phyloP scores from a whole-genome alignment of 352 stramenopile species.

The Phytophthora tubulina region DNA sequence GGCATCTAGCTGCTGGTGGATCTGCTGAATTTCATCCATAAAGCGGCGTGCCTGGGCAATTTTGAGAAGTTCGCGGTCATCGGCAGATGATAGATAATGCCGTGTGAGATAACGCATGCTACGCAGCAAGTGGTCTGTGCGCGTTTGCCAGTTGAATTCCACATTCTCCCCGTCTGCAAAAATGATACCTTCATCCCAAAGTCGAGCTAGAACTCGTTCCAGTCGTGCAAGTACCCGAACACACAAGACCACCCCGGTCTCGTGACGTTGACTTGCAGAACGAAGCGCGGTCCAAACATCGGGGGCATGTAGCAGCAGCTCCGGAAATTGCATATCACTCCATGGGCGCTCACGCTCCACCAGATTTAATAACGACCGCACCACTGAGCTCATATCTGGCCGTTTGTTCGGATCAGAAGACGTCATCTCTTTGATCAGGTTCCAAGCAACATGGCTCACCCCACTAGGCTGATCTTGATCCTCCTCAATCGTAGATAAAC shows the following conservation, averaged over 20 bases:
- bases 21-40: constrained; percentile 39
- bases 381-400: constrained; percentile 32
- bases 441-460: constrained; percentile 1
- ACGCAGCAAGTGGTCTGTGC: constrained; percentile 43
- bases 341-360: constrained; percentile 33
- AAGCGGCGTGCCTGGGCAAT: constrained; percentile 40
- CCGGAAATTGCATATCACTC: constrained; percentile 44
- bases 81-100: constrained; percentile 27
- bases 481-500: constrained; percentile 16
- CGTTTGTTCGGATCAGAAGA: constrained; percentile 14
- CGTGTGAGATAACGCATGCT: constrained; percentile 40
- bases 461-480: constrained; percentile 8
- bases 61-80: constrained; percentile 32
- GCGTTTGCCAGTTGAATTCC: constrained; percentile 44
- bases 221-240: constrained; percentile 35
- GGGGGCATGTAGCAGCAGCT: constrained; percentile 39
- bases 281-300: constrained; percentile 46
- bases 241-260: constrained; percentile 38
- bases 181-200: constrained; percentile 41
- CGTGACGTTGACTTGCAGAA: constrained; percentile 28
- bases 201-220: constrained; percentile 34
- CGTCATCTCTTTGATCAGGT: constrained; percentile 26
- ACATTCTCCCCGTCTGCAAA: constrained; percentile 27
- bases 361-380: constrained; percentile 29
- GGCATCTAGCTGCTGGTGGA: constrained; percentile 39